Conservation (phyloP, 176 grass and related monocot genomes). For the Cenchrus americanus region DNA sequence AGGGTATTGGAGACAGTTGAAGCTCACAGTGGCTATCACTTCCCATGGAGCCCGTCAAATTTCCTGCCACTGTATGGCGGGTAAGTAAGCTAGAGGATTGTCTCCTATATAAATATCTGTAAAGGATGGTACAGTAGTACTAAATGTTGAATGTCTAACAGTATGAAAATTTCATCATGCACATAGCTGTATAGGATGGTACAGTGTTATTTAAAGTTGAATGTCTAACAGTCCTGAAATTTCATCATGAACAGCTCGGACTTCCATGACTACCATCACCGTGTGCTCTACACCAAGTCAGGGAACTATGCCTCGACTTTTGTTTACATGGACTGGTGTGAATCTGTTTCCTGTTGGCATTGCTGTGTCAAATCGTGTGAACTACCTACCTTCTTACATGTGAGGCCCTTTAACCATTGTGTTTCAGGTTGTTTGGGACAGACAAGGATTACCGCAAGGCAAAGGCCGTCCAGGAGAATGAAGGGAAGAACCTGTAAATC, state of each 20-base stretch:
- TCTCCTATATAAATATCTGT: background rate
- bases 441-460: slow-evolving; percentile 78
- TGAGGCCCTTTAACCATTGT: background rate
- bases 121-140: background rate
- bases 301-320: slow-evolving; percentile 82
- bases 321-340: slow-evolving; percentile 94
- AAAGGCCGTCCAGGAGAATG: slow-evolving; percentile 61
- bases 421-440: slow-evolving; percentile 76
- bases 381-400: background rate
- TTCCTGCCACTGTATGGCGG: slow-evolving; percentile 94
- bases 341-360: background rate
- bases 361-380: slow-evolving; percentile 21
- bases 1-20: slow-evolving; percentile 92
- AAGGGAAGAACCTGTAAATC: slow-evolving; percentile 51
- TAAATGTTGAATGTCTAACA: too few relatives aligned
- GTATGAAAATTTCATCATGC: too few relatives aligned
- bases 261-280: slow-evolving; percentile 91
- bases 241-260: slow-evolving; percentile 56
- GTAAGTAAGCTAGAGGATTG: slow-evolving; percentile 48
- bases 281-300: slow-evolving; percentile 90
- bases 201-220: background rate
- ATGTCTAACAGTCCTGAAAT: background rate
- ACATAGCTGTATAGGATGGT: background rate
- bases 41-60: slow-evolving; percentile 98
- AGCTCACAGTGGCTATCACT: slow-evolving; percentile 95